Evolutionary conservation across 306 rosid species (phyloP).

Genomic region (Prosopis cineraria): DNA sequence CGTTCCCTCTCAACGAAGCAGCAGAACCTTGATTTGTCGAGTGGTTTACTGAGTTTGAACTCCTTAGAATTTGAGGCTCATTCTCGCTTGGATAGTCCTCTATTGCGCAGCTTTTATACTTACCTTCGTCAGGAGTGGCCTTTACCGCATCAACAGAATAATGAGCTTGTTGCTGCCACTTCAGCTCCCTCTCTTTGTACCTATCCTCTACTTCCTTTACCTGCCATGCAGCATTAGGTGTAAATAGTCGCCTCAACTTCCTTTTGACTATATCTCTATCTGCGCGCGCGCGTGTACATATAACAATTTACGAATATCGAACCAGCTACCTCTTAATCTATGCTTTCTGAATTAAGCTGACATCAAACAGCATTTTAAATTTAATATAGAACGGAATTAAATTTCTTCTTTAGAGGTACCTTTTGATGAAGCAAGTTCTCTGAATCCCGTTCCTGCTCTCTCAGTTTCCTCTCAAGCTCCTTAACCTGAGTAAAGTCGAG

Average conservation of each 20-base stretch:
- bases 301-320: neutral
- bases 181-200: constrained; percentile 59
- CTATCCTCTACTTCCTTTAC: constrained; percentile 70
- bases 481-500: constrained; percentile 49
- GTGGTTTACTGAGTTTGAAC: constrained; percentile 56
- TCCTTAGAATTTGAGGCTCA: constrained; percentile 55
- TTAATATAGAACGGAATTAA: neutral
- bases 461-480: constrained; percentile 74
- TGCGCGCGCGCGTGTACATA: no score
- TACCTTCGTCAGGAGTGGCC: constrained; percentile 55
- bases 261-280: neutral
- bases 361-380: constrained; percentile 3
- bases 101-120: constrained; percentile 31
- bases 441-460: constrained; percentile 60
- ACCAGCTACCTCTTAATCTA: neutral
- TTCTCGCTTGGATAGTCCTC: constrained; percentile 54
- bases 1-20: constrained; percentile 48
- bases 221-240: constrained; percentile 44
- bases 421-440: constrained; percentile 60
- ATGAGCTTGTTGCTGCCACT: constrained; percentile 48
- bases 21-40: constrained; percentile 54
- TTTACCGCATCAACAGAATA: constrained; percentile 46
- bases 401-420: constrained; percentile 41
- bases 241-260: neutral
- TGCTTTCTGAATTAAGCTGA: neutral